Conservation (phyloP, 768 basidiomycete species). For the Mycena galericulata region DNA sequence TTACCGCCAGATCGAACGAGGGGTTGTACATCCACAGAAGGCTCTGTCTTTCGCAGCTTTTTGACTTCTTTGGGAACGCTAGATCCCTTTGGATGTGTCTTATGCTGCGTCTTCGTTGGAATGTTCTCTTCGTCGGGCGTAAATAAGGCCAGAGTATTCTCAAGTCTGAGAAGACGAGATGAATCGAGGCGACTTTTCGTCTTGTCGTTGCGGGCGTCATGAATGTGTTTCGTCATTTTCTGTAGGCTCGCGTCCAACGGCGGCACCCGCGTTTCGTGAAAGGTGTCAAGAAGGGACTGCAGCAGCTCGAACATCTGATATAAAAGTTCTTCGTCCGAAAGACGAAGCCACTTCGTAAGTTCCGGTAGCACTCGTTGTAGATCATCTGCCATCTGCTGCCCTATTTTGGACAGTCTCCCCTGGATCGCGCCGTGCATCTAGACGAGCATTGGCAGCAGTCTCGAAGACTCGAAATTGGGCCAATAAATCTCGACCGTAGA, state of each 20-base stretch:
- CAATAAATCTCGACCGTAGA: slow-evolving; percentile 90
- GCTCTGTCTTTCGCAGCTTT: slow-evolving; percentile 20
- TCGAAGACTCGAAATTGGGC: slow-evolving; percentile 87
- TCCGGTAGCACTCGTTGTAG: slow-evolving; percentile 85
- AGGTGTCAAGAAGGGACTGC: slow-evolving; percentile 81
- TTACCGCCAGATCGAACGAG: slow-evolving; percentile 20
- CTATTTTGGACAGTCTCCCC: slow-evolving; percentile 66
- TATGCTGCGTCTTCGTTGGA: background rate
- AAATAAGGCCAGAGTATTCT: slow-evolving; percentile 74
- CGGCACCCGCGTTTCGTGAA: slow-evolving; percentile 68
- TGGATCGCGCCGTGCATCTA: slow-evolving; percentile 45
- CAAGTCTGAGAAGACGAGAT: slow-evolving; percentile 71
- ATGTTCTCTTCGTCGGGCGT: slow-evolving; percentile 52
- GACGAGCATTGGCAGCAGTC: slow-evolving; percentile 61
- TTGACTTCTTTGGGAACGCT: slow-evolving; percentile 9
- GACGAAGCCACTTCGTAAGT: slow-evolving; percentile 87
- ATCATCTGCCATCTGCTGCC: slow-evolving; percentile 80
- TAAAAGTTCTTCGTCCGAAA: slow-evolving; percentile 92
- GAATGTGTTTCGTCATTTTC: slow-evolving; percentile 76
- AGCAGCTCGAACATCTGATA: slow-evolving; percentile 90
- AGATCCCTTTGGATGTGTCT: background rate
- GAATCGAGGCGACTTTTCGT: slow-evolving; percentile 67
- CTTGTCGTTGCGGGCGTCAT: slow-evolving; percentile 64
- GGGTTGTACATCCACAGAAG: background rate
- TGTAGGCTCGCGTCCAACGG: slow-evolving; percentile 69